These are phyloP conservation scores for Marasmius fiardii DNA, from an alignment of 1,284 basidiomycete species.

Conservation along the genomic window DNA sequence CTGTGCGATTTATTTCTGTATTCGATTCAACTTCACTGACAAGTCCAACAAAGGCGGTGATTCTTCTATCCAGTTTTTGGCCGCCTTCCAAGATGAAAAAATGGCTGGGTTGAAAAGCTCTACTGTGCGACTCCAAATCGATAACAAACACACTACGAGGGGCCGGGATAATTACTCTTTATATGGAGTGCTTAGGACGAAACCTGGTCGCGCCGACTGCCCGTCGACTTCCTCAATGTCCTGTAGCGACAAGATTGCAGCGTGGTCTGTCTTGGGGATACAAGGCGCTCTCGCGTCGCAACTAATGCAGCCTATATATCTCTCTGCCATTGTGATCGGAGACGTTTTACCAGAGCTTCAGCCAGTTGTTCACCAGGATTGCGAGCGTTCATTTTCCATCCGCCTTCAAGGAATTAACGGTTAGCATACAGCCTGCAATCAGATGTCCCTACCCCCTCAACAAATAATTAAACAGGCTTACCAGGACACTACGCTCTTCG, in stretches of 20 bases:
- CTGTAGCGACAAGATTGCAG: conserved; percentile 89
- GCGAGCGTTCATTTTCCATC: conserved; percentile 57
- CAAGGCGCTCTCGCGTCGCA: conserved; percentile 73
- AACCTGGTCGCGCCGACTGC: conserved; percentile 86
- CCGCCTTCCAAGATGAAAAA: conserved; percentile 62
- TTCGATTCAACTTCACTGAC: conserved; percentile 11
- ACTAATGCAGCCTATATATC: conserved; percentile 62
- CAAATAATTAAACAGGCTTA: conserved; percentile 28
- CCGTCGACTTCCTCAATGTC: conserved; percentile 80
- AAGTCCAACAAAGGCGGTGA: conserved; percentile 70
- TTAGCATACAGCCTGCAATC: conserved; percentile 19
- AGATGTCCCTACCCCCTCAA: conserved; percentile 2
- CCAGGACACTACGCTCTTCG: conserved; percentile 44
- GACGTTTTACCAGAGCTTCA: conserved; percentile 50
- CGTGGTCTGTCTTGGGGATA: conserved; percentile 80
- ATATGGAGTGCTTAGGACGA: conserved; percentile 79
- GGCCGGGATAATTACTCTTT: conserved; percentile 78
- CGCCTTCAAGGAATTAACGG: conserved; percentile 39
- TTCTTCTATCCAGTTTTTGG: conserved; percentile 79
- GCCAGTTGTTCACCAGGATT: conserved; percentile 45
- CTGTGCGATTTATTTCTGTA: conserved; percentile 47
- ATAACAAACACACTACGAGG: conserved; percentile 47
- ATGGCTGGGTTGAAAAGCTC: conserved; percentile 69
- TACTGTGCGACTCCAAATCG: conserved; percentile 29
- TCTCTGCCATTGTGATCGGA: conserved; percentile 66